Base-by-base conservation (phyloP, 805 yeast genomes). In the Barnettozyma salicaria region DNA sequence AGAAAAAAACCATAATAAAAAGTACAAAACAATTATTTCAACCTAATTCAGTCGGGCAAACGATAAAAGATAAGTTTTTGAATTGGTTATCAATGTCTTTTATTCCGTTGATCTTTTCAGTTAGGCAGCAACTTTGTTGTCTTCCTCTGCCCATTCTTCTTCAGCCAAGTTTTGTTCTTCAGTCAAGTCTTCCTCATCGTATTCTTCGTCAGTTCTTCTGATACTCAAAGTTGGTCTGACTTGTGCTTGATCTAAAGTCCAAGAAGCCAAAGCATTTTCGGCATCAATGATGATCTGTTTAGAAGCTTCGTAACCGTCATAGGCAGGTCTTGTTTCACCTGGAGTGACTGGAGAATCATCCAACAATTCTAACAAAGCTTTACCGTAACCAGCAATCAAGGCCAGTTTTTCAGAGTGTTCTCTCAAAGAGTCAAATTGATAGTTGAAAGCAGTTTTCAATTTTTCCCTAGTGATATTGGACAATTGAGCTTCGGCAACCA, bases 401-500 rank as follows among this genome's bases (percentile, higher is more conserved):
- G 92, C 90, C 50, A 79, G 72, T 64, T 84, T 85, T 67, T 85
- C 94, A 45, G 94, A 79, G 58, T 78, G 80, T 64, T 85, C 94
- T 64, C 88, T 78, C 48, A 82, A 70, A 28, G 95, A 81, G 60
- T 84, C 94, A 59, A 86, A 84, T 61, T 82, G 89, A 62, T 82
- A 81, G 63, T 79, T 74, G 71, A 75, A 84, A 29, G 94, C 86
- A 49, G 85, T 82, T 68, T 84, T 81, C 59, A 86, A 73, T 64
- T 83, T 82, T 59, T 85, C 88, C 67, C 95, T 74, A 48, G 95
- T 84, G 58, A 84, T 84, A 64, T 85, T 85, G 26, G 90, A 81
- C 53, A 86, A 71, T 68, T 86, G 95, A 21, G 94, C 94, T 67
- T 85, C 95, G 34, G 95, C 95, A 52, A 86, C 95, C 47, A 85